phyloP scores from a whole-genome alignment of 192 early-diverging fungal species.

The Lobulomyces angularis region DNA sequence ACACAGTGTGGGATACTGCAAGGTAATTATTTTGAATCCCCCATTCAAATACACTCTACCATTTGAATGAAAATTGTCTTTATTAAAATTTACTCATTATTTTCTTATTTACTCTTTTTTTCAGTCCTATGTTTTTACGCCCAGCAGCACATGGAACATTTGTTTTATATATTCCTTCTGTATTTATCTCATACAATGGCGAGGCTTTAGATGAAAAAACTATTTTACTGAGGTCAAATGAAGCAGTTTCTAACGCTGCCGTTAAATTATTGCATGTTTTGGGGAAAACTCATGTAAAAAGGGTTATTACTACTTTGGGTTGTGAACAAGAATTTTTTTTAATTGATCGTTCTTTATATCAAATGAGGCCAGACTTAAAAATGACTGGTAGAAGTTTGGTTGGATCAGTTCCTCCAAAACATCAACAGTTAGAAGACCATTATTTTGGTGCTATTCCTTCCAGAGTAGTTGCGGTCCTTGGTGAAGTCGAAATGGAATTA shows the following conservation, averaged over 20 bases:
- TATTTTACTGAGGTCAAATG: constrained; percentile 82
- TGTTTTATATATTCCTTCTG: constrained; percentile 92
- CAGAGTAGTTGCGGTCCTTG: constrained; percentile 80
- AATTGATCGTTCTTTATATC: constrained; percentile 88
- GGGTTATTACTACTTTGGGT: constrained; percentile 84
- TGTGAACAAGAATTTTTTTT: constrained; percentile 99
- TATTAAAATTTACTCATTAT: constrained; percentile 4
- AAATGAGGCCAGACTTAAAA: constrained; percentile 91
- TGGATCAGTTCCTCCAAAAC: constrained; percentile 87
- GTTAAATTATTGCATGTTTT: constrained; percentile 71
- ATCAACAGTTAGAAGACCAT: constrained; percentile 99
- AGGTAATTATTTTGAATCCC: constrained; percentile 15
- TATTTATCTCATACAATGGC: constrained; percentile 99
- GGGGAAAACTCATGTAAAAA: constrained; percentile 61
- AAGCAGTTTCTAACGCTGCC: constrained; percentile 69
- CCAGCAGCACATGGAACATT: constrained; percentile 81
- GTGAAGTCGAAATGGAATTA: constrained; percentile 89
- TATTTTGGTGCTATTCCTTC: constrained; percentile 97
- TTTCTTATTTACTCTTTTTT: constrained; percentile 6
- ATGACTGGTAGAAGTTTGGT: constrained; percentile 88
- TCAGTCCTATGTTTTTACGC: constrained; percentile 90
- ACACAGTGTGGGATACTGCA: constrained; percentile 98
- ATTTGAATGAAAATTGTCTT: background rate
- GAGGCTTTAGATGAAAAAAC: constrained; percentile 99
- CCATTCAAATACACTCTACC: background rate